Percentiles rank a stretch among this genome's conserved stretches.
Conservation (phyloP, 345 rosid genomes). For the Corchorus olitorius region DNA sequence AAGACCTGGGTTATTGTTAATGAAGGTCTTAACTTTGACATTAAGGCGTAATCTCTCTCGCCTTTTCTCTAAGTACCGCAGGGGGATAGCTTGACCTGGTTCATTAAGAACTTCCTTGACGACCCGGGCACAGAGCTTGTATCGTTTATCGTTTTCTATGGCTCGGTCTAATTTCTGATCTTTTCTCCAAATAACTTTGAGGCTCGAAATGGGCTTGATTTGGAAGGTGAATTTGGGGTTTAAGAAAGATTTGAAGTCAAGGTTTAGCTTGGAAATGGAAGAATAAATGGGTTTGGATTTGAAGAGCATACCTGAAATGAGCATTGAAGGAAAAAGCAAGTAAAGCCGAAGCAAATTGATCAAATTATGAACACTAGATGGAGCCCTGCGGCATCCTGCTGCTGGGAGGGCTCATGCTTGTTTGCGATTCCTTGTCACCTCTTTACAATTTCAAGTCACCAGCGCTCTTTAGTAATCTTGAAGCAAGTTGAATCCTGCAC, state of each 20-base stretch:
- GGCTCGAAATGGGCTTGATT: constrained; percentile 58
- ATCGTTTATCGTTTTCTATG: constrained; percentile 65
- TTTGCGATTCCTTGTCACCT: no score
- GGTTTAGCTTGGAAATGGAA: constrained; percentile 5
- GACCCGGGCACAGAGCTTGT: constrained; percentile 66
- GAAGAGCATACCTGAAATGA: constrained; percentile 32
- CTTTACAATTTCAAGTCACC: no score
- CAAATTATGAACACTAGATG: neutral
- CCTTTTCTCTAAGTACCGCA: constrained; percentile 70
- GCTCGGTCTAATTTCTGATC: constrained; percentile 72
- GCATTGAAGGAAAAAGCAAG: neutral
- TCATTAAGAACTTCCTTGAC: constrained; percentile 78
- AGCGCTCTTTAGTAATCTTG: no score
- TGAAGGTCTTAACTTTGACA: constrained; percentile 48
- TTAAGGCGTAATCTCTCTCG: constrained; percentile 73
- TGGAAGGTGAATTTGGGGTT: constrained; percentile 24
- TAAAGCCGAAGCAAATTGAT: neutral
- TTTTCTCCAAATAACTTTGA: constrained; percentile 79
- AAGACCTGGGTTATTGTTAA: constrained; percentile 54
- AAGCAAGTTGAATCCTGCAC: no score
- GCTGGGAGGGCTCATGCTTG: no score
- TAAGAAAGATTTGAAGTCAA: constrained; percentile 3
- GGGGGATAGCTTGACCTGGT: constrained; percentile 76
- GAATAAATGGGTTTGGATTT: constrained; percentile 17
- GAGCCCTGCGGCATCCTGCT: no score